Evolutionary conservation across 2,329 filamentous ascomycete genomes (phyloP).

Genomic region (Xylariaceae sp.): DNA sequence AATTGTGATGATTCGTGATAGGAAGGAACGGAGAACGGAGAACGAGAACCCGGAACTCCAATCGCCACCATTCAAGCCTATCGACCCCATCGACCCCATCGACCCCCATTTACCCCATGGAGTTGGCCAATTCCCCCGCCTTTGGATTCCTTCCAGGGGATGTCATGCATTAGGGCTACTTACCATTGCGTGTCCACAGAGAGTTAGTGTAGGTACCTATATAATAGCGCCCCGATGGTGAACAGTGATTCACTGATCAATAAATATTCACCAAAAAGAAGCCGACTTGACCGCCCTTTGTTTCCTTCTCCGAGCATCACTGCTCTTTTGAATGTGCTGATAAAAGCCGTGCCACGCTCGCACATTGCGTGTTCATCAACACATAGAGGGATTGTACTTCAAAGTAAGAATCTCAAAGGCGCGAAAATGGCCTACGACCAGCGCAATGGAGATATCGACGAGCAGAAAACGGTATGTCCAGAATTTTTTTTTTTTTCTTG

Average conservation of each 20-base stretch:
- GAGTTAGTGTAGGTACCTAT: too few species aligned
- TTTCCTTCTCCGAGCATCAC: not conserved
- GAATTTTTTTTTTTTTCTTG: too few species aligned
- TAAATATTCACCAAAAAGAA: not conserved
- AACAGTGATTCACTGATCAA: not conserved
- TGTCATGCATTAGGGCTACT: not conserved
- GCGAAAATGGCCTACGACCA: slow-evolving; percentile 10
- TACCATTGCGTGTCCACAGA: too few species aligned
- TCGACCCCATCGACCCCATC: too few species aligned
- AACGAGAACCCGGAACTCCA: slow-evolving; percentile 11
- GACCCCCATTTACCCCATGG: not conserved
- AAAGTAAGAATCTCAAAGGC: not conserved
- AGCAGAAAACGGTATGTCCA: slow-evolving; percentile 2
- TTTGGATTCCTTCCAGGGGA: not conserved
- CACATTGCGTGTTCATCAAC: not conserved
- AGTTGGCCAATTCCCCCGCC: slow-evolving; percentile 1
- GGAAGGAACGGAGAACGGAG: too few species aligned
- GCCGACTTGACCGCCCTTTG: not conserved
- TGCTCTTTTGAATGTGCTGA: not conserved
- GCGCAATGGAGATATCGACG: slow-evolving; percentile 15
- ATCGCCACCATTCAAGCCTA: not conserved
- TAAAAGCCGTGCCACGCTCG: not conserved
- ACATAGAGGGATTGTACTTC: not conserved
- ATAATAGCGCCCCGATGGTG: too few species aligned
- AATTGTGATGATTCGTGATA: too few species aligned